phyloP scores from a whole-genome alignment of 2,329 filamentous ascomycete genomes.

The Diaporthe eres region DNA sequence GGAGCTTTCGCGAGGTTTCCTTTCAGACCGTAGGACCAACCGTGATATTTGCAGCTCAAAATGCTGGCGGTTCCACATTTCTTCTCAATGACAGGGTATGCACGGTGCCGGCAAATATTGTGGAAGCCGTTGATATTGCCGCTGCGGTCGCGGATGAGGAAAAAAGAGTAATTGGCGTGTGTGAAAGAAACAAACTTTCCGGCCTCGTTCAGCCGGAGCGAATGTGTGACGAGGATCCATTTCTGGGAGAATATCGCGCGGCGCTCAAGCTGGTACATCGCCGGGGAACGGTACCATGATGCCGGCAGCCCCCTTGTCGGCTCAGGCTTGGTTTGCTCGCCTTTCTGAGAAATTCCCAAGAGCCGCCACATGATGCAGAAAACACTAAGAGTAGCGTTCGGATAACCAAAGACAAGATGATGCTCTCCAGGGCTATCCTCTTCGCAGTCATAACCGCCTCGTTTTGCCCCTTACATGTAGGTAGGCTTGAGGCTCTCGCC shows the following conservation, averaged over 20 bases:
- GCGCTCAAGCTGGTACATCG: constrained; percentile 60
- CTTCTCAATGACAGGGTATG: constrained; percentile 57
- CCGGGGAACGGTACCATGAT: constrained; percentile 59
- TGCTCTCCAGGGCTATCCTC: background rate
- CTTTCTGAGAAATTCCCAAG: constrained; percentile 22
- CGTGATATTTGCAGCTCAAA: constrained; percentile 60
- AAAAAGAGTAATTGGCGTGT: constrained; percentile 55
- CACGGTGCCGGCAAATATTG: constrained; percentile 61
- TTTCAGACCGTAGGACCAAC: constrained; percentile 60
- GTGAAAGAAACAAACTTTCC: constrained; percentile 54
- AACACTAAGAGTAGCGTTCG: background rate
- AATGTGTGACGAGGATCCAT: constrained; percentile 56
- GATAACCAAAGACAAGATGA: background rate
- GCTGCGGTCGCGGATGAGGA: constrained; percentile 53
- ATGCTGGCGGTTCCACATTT: constrained; percentile 54
- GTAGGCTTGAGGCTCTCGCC: background rate
- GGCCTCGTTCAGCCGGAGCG: constrained; percentile 50
- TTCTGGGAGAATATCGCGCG: constrained; percentile 59
- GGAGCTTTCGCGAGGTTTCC: constrained; percentile 60
- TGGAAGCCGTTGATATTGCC: constrained; percentile 57
- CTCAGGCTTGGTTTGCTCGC: constrained; percentile 33
- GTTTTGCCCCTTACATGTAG: constrained; percentile 1
- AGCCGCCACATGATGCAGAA: constrained; percentile 36
- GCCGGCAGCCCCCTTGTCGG: constrained; percentile 56
- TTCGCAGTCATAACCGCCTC: background rate